Evolutionary conservation across 306 rosid genomes (phyloP), one percentile per base, ranked within the genome.

Genomic region (Trichosanthes cucumerina): DNA sequence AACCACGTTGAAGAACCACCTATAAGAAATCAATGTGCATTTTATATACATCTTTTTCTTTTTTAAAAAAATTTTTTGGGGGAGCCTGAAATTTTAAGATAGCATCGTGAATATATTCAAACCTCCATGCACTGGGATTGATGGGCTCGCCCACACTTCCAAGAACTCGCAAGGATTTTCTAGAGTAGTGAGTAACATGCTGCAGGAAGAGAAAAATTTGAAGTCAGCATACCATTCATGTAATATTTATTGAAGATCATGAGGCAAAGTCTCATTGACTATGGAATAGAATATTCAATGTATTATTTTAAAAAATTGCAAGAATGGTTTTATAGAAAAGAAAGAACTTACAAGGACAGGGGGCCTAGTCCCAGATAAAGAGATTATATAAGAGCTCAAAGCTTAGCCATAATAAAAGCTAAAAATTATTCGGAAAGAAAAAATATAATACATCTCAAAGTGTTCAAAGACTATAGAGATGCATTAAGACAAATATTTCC

Each of bases 71-170:
- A n/a, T n/a, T 36, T 58, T 78, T 43, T 15, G 39, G 12, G 4
- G 39, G 10, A 66, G 9, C 50, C 8, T 66, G 5, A 38, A 39
- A 36, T 50, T 31, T 26, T 62, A 28, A 11, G 62, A 38, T 63
- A 66, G 66, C 65, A 57, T 23, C 52, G 39, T 77, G 56, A 10
- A 71, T 70, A 71, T 70, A 24, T 24, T 46, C 59, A 64, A 80
- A 90, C 99, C 98, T 96, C 99, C 99, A 96, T 80, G 99, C 97
- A 86, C 99, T 92, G 77, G 99, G 99, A 87, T 96, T 96, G 82
- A 96, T 96, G 78, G 99, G 99, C 87, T 96, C 99, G 39, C 99
- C 99, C 18, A 92, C 99, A 83, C 97, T 96, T 82, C 98, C 99
- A 63, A 96, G 88, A 31, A 96, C 89, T 60, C 99, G 86, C 63